Evolutionary conservation across 192 early-diverging fungal species (phyloP), one percentile per base, ranked within the genome.

Genomic region (Dissophora globulifera): DNA sequence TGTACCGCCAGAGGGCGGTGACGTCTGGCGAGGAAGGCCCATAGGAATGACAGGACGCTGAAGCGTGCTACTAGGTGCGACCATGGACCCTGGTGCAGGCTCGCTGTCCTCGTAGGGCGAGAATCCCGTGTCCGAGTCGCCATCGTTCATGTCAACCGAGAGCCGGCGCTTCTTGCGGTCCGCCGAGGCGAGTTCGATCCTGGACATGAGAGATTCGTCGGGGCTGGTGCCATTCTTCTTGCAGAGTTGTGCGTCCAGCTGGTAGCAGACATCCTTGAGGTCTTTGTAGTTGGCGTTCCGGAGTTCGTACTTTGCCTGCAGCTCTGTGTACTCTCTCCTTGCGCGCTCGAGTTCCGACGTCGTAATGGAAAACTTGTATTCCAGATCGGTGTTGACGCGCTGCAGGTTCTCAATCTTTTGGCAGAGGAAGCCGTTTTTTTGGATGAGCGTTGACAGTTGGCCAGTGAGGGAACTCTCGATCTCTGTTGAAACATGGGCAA

Each of bases 361-460:
- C 1, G 62, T 66, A 35, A 75, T 75, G 11, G 71, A 75, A 17
- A 75, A 75, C 51, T 75, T 75, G 62, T 75, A 75, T 38, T 75
- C 71, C 22, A 75, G 35, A 42, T 75, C 71, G 9, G 71, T 75
- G 54, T 75, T 75, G 35, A 60, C 42, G 23, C 71, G 62, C 41
- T 75, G 71, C 23, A 75, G 62, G 42, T 75, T 75, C 29, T 75
- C 71, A n/a, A 75, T 75, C 50, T 75, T 75, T 75, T 75, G 71
- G 62, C 71, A 75, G 12, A 75, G 62, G 25, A 75, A 75, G 1
- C 62, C 62, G 29, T 75, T 75, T 58, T 75, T 75, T 54, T 64
- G 62, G 29, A 75, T 75, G 8, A 75, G 50, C 42, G 71, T 66
- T 10, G 71, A 75, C 12, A 75, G 62, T 56, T 75, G 71, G 16